A percentile compares a stretch with the other conserved stretches of the same genome.
phyloP scores from a whole-genome alignment of 176 grass and related monocot genomes.

The Tillandsia leiboldiana region DNA sequence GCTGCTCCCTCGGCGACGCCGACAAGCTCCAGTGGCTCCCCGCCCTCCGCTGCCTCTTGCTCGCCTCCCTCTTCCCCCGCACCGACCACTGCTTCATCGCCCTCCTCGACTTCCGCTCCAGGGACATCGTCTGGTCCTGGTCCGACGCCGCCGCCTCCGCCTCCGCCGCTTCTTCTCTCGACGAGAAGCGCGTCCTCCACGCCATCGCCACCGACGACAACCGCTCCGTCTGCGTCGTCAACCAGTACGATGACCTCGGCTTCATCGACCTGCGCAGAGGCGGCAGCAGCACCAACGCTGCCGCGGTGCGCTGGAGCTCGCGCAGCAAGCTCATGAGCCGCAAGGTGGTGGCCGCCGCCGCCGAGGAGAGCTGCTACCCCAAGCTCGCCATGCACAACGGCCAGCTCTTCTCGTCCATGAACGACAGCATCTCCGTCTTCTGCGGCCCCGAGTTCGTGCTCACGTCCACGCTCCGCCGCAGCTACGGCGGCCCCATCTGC shows the following conservation, averaged over 20 bases:
- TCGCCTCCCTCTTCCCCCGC: conserved; percentile 79
- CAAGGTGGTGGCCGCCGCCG: conserved; percentile 26
- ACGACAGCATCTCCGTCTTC: conserved; percentile 93
- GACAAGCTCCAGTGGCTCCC: conserved; percentile 94
- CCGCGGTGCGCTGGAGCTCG: conserved; percentile 76
- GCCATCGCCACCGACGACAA: conserved; percentile 76
- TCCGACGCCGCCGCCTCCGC: conserved; percentile 61
- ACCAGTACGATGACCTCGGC: conserved; percentile 93
- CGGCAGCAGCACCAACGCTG: background rate
- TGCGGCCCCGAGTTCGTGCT: conserved; percentile 76
- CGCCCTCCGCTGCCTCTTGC: conserved; percentile 50
- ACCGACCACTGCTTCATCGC: conserved; percentile 85
- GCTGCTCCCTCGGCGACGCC: conserved; percentile 63
- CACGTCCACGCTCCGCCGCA: conserved; percentile 71
- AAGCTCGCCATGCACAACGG: conserved; percentile 77
- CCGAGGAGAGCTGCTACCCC: conserved; percentile 97
- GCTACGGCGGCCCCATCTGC: conserved; percentile 74
- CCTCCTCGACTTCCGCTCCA: conserved; percentile 70
- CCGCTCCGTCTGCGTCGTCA: conserved; percentile 76
- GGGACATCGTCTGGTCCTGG: conserved; percentile 69
- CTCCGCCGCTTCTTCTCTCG: conserved; percentile 13
- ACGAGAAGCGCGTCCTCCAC: conserved; percentile 94
- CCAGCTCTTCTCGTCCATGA: conserved; percentile 93
- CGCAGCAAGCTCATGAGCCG: conserved; percentile 84
- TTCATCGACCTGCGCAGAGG: conserved; percentile 66